Evolutionary conservation across 1,139 yeast genomes (phyloP).

Genomic region (Magnusiomyces ingens): DNA sequence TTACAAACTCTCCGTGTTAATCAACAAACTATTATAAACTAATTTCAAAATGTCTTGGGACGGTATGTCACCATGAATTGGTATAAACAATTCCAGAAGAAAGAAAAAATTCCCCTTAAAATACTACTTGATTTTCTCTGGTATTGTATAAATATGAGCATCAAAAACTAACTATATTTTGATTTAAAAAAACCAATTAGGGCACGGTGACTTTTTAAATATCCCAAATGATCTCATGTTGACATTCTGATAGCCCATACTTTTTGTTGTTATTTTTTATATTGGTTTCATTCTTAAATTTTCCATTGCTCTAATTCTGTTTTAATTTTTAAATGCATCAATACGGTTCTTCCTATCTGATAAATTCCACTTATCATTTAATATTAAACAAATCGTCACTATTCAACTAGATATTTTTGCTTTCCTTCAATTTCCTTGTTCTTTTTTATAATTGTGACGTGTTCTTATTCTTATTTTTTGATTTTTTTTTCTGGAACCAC

Average conservation of each 20-base stretch:
- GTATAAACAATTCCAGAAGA: no score
- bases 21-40: background rate
- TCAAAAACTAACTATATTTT: background rate
- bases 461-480: background rate
- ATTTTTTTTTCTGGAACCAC: background rate
- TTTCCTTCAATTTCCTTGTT: background rate
- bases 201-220: background rate
- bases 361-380: background rate
- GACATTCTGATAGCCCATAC: background rate
- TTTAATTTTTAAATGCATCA: no score
- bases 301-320: no score
- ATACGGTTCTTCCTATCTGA: background rate
- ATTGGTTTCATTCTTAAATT: no score
- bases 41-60: constrained; percentile 14
- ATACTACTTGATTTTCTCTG: background rate
- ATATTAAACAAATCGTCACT: no score
- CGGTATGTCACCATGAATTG: constrained; percentile 13
- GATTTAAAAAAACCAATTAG: background rate
- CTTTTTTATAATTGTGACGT: background rate
- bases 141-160: background rate
- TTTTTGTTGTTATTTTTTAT: background rate
- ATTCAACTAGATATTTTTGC: no score
- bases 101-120: no score
- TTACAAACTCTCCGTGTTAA: background rate
- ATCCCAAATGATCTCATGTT: background rate